These are phyloP conservation scores for Parathielavia appendiculata DNA, from an alignment of 495 filamentous ascomycete species.

Conservation along the genomic window DNA sequence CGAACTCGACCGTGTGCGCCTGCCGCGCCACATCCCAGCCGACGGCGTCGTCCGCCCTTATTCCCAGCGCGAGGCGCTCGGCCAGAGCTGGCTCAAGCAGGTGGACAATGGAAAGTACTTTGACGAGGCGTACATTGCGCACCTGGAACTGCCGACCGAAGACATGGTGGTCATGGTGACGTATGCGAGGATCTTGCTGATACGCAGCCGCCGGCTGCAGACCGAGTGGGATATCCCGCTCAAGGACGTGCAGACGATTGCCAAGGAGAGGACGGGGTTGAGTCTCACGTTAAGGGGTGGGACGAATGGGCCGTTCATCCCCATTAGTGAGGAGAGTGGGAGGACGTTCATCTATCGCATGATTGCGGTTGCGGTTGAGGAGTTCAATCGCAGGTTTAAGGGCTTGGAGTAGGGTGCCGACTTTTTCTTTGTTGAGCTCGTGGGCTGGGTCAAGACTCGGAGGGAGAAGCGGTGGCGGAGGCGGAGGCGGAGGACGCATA, in stretches of 20 bases:
- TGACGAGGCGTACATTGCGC: conserved; percentile 94
- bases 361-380: conserved; percentile 53
- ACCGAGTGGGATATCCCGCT: conserved; percentile 94
- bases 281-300: conserved; percentile 82
- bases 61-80: conserved; percentile 90
- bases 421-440: neutral
- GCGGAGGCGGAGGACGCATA: neutral
- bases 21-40: conserved; percentile 83
- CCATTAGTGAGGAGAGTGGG: conserved; percentile 79
- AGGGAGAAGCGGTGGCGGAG: neutral
- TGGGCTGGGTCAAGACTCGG: neutral
- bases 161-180: conserved; percentile 96
- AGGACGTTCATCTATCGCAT: conserved; percentile 77
- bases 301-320: conserved; percentile 91
- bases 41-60: conserved; percentile 95
- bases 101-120: conserved; percentile 96
- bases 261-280: conserved; percentile 92
- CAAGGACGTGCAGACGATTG: conserved; percentile 94
- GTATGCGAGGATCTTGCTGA: conserved; percentile 84
- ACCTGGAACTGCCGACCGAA: conserved; percentile 81
- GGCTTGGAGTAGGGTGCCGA: conserved; percentile 34
- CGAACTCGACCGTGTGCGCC: conserved; percentile 86
- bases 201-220: conserved; percentile 73
- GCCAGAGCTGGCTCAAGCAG: conserved; percentile 98
- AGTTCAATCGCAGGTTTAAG: conserved; percentile 52